phyloP scores from a whole-genome alignment of 1,139 yeast species.

The Saccharomyces hybrid region DNA sequence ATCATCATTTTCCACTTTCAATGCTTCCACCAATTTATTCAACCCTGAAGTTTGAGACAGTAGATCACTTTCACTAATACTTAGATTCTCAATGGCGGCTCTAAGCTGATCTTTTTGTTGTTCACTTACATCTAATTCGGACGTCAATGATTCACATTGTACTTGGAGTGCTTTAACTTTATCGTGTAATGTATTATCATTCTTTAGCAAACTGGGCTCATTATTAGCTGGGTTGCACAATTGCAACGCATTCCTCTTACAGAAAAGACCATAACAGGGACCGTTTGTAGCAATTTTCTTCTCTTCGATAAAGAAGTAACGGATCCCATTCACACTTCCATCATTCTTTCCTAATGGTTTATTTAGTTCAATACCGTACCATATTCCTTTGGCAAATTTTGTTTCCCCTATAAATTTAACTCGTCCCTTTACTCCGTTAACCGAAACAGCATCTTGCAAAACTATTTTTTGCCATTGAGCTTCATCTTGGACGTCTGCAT shows the following conservation, averaged over 20 bases:
- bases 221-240: slow-evolving; percentile 9
- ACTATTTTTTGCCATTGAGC: background rate
- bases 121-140: background rate
- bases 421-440: slow-evolving; percentile 33
- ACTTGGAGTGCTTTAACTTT: slow-evolving; percentile 25
- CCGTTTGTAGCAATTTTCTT: slow-evolving; percentile 13
- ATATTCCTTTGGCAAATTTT: slow-evolving; percentile 52
- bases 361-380: slow-evolving; percentile 77
- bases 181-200: slow-evolving; percentile 41
- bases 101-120: slow-evolving; percentile 25
- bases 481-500: background rate
- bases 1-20: slow-evolving; percentile 37
- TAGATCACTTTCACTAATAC: slow-evolving; percentile 40
- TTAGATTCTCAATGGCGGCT: slow-evolving; percentile 45
- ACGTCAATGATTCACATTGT: slow-evolving; percentile 26
- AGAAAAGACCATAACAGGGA: slow-evolving; percentile 53
- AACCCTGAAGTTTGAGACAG: background rate
- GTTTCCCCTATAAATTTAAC: slow-evolving; percentile 49
- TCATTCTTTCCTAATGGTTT: slow-evolving; percentile 66
- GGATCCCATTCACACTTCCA: slow-evolving; percentile 60
- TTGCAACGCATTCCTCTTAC: slow-evolving; percentile 31
- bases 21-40: slow-evolving; percentile 10
- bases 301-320: slow-evolving; percentile 49
- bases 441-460: background rate
- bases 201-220: slow-evolving; percentile 33